A percentile compares a stretch with the other conserved stretches of the same genome.
Conservation (phyloP, 371 early-diverging fungal genomes). For the Mortierella sp. region DNA sequence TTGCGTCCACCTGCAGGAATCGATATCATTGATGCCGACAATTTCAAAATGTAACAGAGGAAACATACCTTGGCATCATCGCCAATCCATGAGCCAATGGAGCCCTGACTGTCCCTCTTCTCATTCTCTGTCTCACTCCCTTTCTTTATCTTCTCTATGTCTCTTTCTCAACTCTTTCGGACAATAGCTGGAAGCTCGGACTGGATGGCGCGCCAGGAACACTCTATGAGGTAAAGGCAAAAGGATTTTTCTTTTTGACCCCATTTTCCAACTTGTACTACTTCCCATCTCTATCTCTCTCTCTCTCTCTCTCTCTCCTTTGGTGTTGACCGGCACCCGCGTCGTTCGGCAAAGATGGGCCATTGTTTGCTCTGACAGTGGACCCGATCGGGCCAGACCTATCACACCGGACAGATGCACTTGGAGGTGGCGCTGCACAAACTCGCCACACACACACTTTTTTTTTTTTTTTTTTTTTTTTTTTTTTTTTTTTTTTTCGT, state of each 20-base stretch:
- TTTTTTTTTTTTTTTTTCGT: too few relatives aligned
- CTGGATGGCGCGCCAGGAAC: conserved; percentile 75
- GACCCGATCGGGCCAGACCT: too few relatives aligned
- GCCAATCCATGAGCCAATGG: neutral
- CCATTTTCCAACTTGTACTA: neutral
- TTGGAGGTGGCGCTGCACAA: too few relatives aligned
- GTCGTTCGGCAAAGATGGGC: too few relatives aligned
- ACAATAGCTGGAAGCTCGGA: conserved; percentile 66
- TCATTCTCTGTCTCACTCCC: neutral
- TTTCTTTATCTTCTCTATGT: neutral
- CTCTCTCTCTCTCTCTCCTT: too few relatives aligned
- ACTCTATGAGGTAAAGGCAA: conserved; percentile 64
- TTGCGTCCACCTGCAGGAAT: conserved; percentile 70
- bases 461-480: neutral
- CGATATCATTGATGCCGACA: conserved; percentile 64
- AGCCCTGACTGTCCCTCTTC: too few relatives aligned
- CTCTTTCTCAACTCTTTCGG: neutral
- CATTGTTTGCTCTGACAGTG: too few relatives aligned
- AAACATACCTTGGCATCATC: neutral
- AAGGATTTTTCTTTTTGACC: neutral
- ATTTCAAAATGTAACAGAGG: conserved; percentile 62
- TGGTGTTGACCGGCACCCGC: too few relatives aligned
- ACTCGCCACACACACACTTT: neutral
- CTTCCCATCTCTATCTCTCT: too few relatives aligned
- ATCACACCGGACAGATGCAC: too few relatives aligned